Evolutionary conservation across 1,284 basidiomycete species (phyloP).

Genomic region (Cryptococcus maquisensis): DNA sequence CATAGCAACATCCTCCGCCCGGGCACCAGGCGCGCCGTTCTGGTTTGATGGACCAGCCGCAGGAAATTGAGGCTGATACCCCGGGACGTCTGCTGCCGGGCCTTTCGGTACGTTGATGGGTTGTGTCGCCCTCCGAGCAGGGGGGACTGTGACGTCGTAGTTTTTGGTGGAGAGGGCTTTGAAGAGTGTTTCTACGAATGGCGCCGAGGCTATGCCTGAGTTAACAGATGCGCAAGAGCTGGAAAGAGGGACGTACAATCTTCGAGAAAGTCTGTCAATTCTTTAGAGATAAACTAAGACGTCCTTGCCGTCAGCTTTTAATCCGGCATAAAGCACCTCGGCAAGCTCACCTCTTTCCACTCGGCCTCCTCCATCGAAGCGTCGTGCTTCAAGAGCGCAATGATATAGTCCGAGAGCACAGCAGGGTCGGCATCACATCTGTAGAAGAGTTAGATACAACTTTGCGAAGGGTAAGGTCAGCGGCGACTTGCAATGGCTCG

Average conservation of each 20-base stretch:
- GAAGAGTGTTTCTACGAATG: slow-evolving; percentile 81
- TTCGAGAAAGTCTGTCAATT: slow-evolving; percentile 88
- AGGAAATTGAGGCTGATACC: slow-evolving; percentile 1
- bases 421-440: slow-evolving; percentile 96
- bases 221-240: not conserved
- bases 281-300: slow-evolving; percentile 58
- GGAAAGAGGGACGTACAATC: not conserved
- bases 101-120: slow-evolving; percentile 16
- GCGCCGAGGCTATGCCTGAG: slow-evolving; percentile 57
- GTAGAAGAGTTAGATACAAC: slow-evolving; percentile 5
- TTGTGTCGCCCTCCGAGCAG: slow-evolving; percentile 19
- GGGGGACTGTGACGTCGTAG: slow-evolving; percentile 58
- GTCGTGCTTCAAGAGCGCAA: slow-evolving; percentile 90
- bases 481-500: slow-evolving; percentile 69
- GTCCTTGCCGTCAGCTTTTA: not conserved
- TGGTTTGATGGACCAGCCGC: slow-evolving; percentile 31
- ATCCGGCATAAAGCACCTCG: slow-evolving; percentile 1
- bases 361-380: slow-evolving; percentile 65
- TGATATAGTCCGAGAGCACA: slow-evolving; percentile 88
- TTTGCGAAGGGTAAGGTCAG: not conserved
- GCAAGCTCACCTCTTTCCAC: slow-evolving; percentile 60
- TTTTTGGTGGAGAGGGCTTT: slow-evolving; percentile 73
- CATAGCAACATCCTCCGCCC: not conserved
- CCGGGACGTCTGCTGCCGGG: slow-evolving; percentile 7
- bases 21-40: slow-evolving; percentile 3